Conservation (phyloP, 208 protist species). For the Acanthamoeba culbertsoni region DNA sequence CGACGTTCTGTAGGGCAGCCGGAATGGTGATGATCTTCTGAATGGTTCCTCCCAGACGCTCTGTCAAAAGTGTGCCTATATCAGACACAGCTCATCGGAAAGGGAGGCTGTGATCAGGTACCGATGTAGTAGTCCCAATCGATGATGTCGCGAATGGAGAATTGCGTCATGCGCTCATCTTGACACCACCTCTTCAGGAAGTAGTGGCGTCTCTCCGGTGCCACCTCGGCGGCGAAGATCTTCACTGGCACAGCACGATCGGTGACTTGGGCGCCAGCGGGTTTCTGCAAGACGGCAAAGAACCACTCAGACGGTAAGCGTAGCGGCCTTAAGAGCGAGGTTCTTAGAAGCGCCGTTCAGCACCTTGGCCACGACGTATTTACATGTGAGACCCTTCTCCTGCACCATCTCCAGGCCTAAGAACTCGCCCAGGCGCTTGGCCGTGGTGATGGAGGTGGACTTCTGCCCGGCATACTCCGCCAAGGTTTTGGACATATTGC, state of each 20-base stretch:
- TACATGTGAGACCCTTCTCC: conserved; percentile 94
- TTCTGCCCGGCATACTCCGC: conserved; percentile 98
- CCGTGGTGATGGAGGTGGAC: conserved; percentile 97
- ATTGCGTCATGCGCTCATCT: conserved; percentile 72
- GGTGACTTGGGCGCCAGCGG: conserved; percentile 93
- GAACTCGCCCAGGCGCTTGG: conserved; percentile 96
- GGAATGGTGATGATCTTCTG: conserved; percentile 99
- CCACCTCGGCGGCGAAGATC: conserved; percentile 96
- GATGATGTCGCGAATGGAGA: conserved; percentile 92
- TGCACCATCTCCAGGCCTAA: conserved; percentile 97
- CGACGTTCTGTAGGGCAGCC: conserved; percentile 95
- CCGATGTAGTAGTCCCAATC: conserved; percentile 99
- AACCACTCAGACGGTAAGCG: not conserved
- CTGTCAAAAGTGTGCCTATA: not conserved
- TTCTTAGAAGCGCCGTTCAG: not conserved
- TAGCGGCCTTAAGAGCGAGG: not conserved
- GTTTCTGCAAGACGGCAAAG: conserved; percentile 77
- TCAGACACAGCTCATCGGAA: not conserved
- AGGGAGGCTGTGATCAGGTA: not conserved
- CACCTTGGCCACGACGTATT: conserved; percentile 96
- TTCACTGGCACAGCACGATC: conserved; percentile 96
- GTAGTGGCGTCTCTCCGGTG: conserved; percentile 81
- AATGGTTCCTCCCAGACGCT: conserved; percentile 94
- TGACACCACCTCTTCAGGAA: conserved; percentile 95
- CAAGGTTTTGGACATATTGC: conserved; percentile 95